Evolutionary conservation across 1,284 basidiomycete species (phyloP), one percentile per base, ranked within the genome.

Genomic region (Ceratobasidium sp.): DNA sequence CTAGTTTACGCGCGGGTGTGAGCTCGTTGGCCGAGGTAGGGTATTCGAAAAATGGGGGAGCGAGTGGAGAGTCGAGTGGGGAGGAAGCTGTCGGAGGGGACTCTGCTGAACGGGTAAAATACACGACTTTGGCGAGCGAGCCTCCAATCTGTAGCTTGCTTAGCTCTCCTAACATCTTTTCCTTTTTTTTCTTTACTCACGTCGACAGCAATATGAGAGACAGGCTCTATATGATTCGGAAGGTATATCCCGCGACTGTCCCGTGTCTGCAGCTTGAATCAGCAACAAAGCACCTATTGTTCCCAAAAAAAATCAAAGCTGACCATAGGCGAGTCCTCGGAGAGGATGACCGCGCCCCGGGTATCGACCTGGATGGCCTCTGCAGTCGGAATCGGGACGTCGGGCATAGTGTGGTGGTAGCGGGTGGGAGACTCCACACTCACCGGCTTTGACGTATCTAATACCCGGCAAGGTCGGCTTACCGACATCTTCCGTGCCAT

Each of bases 41-140:
- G 70, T 44, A n/a, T 67, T 78, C 28, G 79, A 64, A 76, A 82
- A 83, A 46, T 81, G 82, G 85, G n/a, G 91, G 91, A 1, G 92
- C 82, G 82, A 85, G 23, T 91, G 91, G 1, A 91, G 91, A 80
- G 84, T 87, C 78, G 72, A 91, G 84, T 23, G 91, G 92, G 23
- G 93, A 91, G 7, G 93, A 92, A 56, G 90, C 88, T 40, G 56
- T 51, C 20, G 49, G 73, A 1, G 93, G 92, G 3, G 92, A 93
- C 76, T 95, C 92, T 9, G 93, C 91, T 20, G 95, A 96, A 60
- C 97, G 93, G 73, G 96, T 98, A 85, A 99, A 99, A 87, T 99
- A 99, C 82, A 99, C 96, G 77, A 99, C 95, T 86, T 99, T 99
- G 80, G 97, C 97, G 15, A 99, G 88, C 4, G 97, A 99, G 49